Percentiles rank a stretch among this genome's conserved stretches.
These are phyloP conservation scores for Talaromyces sp. DNA, from an alignment of 2,329 filamentous ascomycete species.

Conservation along the genomic window DNA sequence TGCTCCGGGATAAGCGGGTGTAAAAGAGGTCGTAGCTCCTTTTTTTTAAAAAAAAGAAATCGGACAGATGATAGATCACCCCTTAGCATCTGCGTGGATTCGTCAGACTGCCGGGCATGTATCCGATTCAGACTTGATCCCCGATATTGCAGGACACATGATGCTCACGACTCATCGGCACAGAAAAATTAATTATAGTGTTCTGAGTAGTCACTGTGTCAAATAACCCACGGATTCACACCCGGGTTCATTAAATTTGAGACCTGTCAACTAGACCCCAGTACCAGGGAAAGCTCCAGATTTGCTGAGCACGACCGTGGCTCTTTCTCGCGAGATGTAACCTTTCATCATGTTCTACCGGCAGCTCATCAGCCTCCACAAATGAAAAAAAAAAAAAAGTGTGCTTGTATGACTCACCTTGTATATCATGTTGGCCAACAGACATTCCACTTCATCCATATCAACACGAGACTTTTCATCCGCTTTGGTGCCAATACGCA, in stretches of 20 bases:
- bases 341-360: slow-evolving; percentile 90
- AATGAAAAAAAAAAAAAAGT: not conserved
- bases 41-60: not conserved
- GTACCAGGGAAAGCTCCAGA: slow-evolving; percentile 88
- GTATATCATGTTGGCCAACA: slow-evolving; percentile 95
- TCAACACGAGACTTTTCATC: slow-evolving; percentile 58
- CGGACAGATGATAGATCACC: not conserved
- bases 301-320: slow-evolving; percentile 89
- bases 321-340: slow-evolving; percentile 87
- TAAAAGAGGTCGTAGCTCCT: not conserved
- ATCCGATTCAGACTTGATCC: not conserved
- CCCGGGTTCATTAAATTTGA: not conserved
- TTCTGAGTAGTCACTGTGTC: not conserved
- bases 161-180: not conserved
- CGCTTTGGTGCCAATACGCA: slow-evolving; percentile 61
- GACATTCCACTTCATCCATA: slow-evolving; percentile 88
- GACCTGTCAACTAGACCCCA: slow-evolving; percentile 45
- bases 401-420: slow-evolving; percentile 64
- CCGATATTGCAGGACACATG: not conserved
- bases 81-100: not conserved
- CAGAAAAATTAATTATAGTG: not conserved
- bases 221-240: not conserved
- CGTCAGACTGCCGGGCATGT: not conserved
- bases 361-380: slow-evolving; percentile 11
- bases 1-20: not conserved